These are phyloP conservation scores for Jimgerdemannia flammicorona DNA, from an alignment of 192 early-diverging fungal genomes.

Conservation along the genomic window DNA sequence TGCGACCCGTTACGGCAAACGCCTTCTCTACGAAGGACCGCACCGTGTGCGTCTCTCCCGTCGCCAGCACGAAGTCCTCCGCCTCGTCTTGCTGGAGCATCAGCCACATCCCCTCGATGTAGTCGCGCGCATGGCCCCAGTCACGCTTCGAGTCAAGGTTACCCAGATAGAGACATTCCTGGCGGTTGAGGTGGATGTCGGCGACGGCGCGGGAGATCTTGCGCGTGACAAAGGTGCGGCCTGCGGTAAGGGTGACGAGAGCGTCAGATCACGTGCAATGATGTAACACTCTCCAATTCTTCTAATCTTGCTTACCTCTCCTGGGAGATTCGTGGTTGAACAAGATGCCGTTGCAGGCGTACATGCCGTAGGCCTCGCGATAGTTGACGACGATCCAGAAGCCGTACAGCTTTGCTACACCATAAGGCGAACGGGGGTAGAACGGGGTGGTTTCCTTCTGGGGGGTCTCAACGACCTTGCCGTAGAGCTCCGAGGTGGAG, in stretches of 20 bases:
- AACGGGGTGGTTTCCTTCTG: constrained; percentile 81
- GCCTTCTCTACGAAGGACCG: constrained; percentile 74
- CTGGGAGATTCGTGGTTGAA: constrained; percentile 79
- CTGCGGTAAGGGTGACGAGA: background rate
- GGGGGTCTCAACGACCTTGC: constrained; percentile 72
- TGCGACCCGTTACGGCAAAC: constrained; percentile 54
- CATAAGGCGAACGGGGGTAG: constrained; percentile 79
- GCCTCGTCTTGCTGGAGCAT: constrained; percentile 75
- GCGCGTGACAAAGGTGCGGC: constrained; percentile 74
- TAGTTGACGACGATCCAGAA: constrained; percentile 83
- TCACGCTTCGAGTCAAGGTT: constrained; percentile 78
- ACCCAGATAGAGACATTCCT: constrained; percentile 69
- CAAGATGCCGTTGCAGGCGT: constrained; percentile 73
- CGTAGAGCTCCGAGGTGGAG: constrained; percentile 73
- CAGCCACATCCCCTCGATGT: constrained; percentile 77
- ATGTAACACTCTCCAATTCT: no score
- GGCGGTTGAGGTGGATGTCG: constrained; percentile 61
- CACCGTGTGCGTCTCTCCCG: constrained; percentile 79
- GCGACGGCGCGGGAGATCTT: constrained; percentile 78
- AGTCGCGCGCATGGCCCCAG: constrained; percentile 80
- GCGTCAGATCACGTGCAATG: no score
- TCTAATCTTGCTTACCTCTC: constrained; percentile 15
- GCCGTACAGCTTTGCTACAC: constrained; percentile 77
- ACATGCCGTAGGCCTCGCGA: constrained; percentile 77
- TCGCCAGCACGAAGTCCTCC: constrained; percentile 74